Percentiles rank a stretch among this genome's conserved stretches.
phyloP scores from a whole-genome alignment of 805 yeast genomes.

The Metschnikowia matae region DNA sequence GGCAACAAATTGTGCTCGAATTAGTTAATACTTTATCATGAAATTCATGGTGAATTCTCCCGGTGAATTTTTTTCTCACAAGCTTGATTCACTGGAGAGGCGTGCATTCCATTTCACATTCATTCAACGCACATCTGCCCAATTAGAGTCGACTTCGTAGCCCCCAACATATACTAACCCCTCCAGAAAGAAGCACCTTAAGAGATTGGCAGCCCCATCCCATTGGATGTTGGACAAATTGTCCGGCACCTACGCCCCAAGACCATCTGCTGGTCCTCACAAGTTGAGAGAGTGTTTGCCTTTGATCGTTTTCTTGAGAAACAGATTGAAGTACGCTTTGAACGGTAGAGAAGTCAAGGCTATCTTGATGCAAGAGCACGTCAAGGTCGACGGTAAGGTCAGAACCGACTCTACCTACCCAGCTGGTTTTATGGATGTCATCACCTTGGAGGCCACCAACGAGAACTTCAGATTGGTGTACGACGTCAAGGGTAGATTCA shows the following conservation, averaged over 20 bases:
- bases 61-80: too few relatives aligned
- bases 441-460: constrained; percentile 94
- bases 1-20: too few relatives aligned
- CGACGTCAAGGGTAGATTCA: constrained; percentile 98
- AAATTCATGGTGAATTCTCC: too few relatives aligned
- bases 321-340: constrained; percentile 97
- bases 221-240: constrained; percentile 99
- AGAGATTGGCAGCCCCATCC: constrained; percentile 99
- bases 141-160: constrained; percentile 5
- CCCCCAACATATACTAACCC: constrained; percentile 23
- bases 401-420: constrained; percentile 99
- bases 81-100: background rate
- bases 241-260: constrained; percentile 99
- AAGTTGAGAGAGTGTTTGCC: constrained; percentile 98
- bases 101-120: background rate
- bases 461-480: constrained; percentile 99
- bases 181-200: constrained; percentile 92
- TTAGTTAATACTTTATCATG: background rate
- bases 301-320: constrained; percentile 92
- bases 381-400: constrained; percentile 98
- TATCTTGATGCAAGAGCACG: constrained; percentile 96
- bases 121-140: background rate
- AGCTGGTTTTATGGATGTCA: constrained; percentile 99
- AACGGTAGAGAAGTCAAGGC: constrained; percentile 99
- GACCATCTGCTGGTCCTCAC: constrained; percentile 99